Evolutionary conservation across 116 monocot species (phyloP), one percentile per base, ranked within the genome.

Genomic region (Iris pallida): DNA sequence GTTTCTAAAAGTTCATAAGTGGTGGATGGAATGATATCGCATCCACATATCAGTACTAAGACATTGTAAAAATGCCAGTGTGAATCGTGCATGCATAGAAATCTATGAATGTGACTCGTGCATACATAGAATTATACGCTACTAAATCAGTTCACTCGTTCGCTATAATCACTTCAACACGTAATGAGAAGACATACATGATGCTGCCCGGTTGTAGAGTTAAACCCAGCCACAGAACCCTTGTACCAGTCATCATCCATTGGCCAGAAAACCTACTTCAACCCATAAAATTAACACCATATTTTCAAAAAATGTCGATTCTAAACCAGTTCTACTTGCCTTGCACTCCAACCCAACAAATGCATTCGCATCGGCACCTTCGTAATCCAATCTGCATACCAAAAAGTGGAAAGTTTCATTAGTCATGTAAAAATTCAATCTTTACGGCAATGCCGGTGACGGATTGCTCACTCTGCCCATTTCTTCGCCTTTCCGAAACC

Each of bases 181-280:
- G 30, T 30, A 30, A 30, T 30, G 47, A 42, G 48, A 71, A 63
- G 17, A 13, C 76, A 67, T 96, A 89, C 92, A 75, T 66, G 55
- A 74, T 97, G 92, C 10, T 83, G 68, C 18, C 65, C 68, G 20
- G 83, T 74, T 14, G 64, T 72, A 42, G 78, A 55, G 80, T 75
- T 75, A 69, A 80, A 97, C 30, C 68, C 73, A 17, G 68, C 64
- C 61, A 97, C 68, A 3, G 82, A 83, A 48, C 92, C 97, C 72
- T 66, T 77, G 57, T 90, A 97, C 97, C 97, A 97, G 56, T 80
- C 74, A 69, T 92, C 80, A 61, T 97, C 97, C 78, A 97, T 73
- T 6, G 97, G 92, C 92, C 97, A 97, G 75, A 79, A 97, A 63
- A 97, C 82, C 96, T 96, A 79, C 10, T 30, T 30, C 0, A 17